Conservation (phyloP, 2,329 filamentous ascomycete species). For the Botrytis pseudocinerea region DNA sequence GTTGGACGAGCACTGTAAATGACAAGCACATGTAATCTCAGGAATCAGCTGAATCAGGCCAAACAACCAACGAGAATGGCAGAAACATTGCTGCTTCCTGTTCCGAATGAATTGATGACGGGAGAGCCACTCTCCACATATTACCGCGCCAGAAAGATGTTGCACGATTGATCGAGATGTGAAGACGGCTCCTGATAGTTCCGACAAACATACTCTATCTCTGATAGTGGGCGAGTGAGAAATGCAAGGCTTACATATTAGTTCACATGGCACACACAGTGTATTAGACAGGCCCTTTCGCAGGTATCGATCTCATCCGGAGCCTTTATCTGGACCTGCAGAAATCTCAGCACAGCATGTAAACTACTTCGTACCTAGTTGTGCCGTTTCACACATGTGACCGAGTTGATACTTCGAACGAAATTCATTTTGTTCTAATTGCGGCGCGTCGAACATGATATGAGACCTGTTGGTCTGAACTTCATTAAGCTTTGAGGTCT, state of each 20-base stretch:
- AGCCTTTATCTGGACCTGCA: conserved; percentile 29
- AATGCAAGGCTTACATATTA: neutral
- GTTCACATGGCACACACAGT: neutral
- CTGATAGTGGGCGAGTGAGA: neutral
- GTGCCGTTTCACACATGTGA: conserved; percentile 30
- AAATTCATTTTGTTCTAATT: neutral
- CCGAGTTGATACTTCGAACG: conserved; percentile 9
- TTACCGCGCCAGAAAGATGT: neutral
- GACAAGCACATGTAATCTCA: conserved; percentile 1
- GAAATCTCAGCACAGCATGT: conserved; percentile 28
- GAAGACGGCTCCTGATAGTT: conserved; percentile 2
- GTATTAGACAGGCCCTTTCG: neutral
- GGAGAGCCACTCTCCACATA: neutral
- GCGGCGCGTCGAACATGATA: neutral
- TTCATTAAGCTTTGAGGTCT: neutral
- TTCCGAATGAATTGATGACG: conserved; percentile 4
- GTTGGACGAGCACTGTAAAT: neutral
- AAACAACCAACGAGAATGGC: conserved; percentile 14
- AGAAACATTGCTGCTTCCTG: neutral
- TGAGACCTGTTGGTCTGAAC: conserved; percentile 5
- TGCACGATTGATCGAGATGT: conserved; percentile 7
- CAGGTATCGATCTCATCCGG: conserved; percentile 20
- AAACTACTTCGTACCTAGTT: neutral
- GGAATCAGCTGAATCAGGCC: conserved; percentile 1
- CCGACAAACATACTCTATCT: conserved; percentile 21